Percentiles rank a stretch among this genome's conserved stretches.
Evolutionary conservation across 2,329 filamentous ascomycete genomes (phyloP).

Genomic region (Amphichorda felina): DNA sequence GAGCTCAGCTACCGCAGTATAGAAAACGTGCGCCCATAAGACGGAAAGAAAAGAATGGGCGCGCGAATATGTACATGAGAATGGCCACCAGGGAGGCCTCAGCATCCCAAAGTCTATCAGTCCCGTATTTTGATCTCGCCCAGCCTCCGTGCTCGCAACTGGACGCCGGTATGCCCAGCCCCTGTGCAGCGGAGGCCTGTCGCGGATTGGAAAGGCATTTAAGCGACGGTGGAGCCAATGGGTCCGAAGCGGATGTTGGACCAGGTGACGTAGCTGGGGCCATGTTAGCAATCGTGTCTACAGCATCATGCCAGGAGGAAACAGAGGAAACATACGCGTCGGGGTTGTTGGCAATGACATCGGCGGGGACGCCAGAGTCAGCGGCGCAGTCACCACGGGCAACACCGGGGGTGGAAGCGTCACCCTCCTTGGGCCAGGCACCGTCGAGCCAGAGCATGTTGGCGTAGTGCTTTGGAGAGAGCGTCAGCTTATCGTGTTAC

Average conservation of each 20-base stretch:
- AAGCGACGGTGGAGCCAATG: slow-evolving; percentile 16
- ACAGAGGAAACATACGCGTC: slow-evolving; percentile 6
- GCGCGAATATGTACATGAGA: too few relatives aligned
- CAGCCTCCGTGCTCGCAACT: too few relatives aligned
- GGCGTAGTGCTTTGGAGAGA: slow-evolving; percentile 27
- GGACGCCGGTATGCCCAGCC: too few relatives aligned
- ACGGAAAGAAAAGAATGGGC: too few relatives aligned
- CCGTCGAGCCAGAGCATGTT: slow-evolving; percentile 63
- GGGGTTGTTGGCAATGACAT: slow-evolving; percentile 8
- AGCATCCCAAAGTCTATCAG: too few relatives aligned
- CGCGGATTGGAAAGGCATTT: not conserved
- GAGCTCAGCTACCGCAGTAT: too few relatives aligned
- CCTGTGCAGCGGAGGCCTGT: too few relatives aligned
- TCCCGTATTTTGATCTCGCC: too few relatives aligned
- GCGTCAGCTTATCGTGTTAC: slow-evolving; percentile 1
- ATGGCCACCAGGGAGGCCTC: too few relatives aligned
- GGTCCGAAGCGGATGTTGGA: slow-evolving; percentile 35
- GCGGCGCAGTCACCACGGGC: slow-evolving; percentile 12
- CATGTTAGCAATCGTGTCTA: slow-evolving; percentile 12
- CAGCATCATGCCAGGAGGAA: not conserved
- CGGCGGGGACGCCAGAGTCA: slow-evolving; percentile 12
- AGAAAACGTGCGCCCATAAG: too few relatives aligned
- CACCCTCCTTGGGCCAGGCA: slow-evolving; percentile 32
- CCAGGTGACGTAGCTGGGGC: slow-evolving; percentile 22
- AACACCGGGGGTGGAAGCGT: slow-evolving; percentile 9